phyloP scores from a whole-genome alignment of 2,329 filamentous ascomycete genomes.

The Falciphora oryzae region DNA sequence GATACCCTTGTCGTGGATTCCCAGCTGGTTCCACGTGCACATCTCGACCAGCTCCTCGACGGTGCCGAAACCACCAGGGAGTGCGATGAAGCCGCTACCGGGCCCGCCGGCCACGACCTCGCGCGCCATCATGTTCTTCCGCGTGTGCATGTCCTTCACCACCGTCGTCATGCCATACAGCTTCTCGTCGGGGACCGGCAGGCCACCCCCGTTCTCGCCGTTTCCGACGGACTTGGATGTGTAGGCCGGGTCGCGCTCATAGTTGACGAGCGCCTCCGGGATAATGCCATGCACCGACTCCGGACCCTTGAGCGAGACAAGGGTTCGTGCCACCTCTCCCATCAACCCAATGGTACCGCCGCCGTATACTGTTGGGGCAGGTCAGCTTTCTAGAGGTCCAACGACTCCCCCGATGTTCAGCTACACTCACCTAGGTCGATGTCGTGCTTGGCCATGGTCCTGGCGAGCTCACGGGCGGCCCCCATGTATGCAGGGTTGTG shows the following conservation, averaged over 20 bases:
- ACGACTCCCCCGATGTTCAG: too few species aligned
- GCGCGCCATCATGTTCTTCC: constrained; percentile 89
- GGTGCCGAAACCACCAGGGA: constrained; percentile 88
- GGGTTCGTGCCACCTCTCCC: constrained; percentile 84
- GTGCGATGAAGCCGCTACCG: constrained; percentile 82
- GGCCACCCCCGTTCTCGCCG: constrained; percentile 32
- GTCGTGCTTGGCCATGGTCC: constrained; percentile 66
- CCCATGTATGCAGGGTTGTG: constrained; percentile 68
- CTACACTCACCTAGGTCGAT: constrained; percentile 62
- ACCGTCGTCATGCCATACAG: constrained; percentile 81
- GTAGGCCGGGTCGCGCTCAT: constrained; percentile 63
- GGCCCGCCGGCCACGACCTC: constrained; percentile 77
- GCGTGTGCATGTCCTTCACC: constrained; percentile 92
- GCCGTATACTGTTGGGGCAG: constrained; percentile 64
- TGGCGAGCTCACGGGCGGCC: constrained; percentile 70
- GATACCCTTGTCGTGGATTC: constrained; percentile 77
- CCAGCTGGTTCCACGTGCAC: constrained; percentile 91
- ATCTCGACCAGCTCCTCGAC: constrained; percentile 93
- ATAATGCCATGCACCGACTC: constrained; percentile 88
- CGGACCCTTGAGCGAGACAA: constrained; percentile 78
- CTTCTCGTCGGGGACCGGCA: constrained; percentile 55
- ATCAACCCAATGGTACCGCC: constrained; percentile 93
- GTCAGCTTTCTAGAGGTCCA: neutral
- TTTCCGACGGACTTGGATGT: constrained; percentile 26
- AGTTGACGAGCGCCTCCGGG: constrained; percentile 73